Percentiles rank a stretch among this genome's conserved stretches.
phyloP scores from a whole-genome alignment of 2,329 filamentous ascomycete genomes.

The Cordyceps sp. region DNA sequence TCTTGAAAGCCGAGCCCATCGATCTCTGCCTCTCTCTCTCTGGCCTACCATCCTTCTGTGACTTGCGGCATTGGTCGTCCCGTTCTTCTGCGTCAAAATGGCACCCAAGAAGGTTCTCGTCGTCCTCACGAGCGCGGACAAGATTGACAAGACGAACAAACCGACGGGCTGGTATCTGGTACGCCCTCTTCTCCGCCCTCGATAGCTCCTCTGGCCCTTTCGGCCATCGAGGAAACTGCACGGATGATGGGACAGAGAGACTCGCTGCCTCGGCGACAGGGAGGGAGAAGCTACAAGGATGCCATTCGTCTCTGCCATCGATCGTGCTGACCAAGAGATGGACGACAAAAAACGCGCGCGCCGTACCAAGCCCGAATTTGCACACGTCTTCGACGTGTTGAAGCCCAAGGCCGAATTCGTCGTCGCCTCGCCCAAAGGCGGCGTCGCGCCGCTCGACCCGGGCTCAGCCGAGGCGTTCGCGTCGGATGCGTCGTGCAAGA shows the following conservation, averaged over 20 bases:
- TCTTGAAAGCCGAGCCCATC: too few species aligned
- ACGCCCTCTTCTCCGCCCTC: constrained; percentile 3
- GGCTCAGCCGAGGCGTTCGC: constrained; percentile 36
- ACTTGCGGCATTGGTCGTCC: too few species aligned
- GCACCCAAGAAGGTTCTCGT: constrained; percentile 51
- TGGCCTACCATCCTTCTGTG: too few species aligned
- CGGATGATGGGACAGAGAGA: too few species aligned
- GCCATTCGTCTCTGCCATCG: not conserved
- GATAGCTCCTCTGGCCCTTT: too few species aligned
- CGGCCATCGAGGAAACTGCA: too few species aligned
- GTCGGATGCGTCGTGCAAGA: constrained; percentile 30
- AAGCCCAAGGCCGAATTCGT: constrained; percentile 33
- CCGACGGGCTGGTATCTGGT: constrained; percentile 59
- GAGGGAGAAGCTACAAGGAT: too few species aligned
- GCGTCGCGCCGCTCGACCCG: constrained; percentile 44
- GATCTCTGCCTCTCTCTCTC: too few species aligned
- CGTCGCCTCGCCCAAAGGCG: constrained; percentile 46
- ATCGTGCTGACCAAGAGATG: not conserved
- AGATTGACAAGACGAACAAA: constrained; percentile 27
- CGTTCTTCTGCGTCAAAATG: too few species aligned
- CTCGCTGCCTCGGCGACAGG: too few species aligned
- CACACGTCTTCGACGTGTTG: constrained; percentile 47
- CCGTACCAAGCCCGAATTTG: constrained; percentile 36
- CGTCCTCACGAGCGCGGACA: constrained; percentile 48
- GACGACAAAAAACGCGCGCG: constrained; percentile 4